These are phyloP conservation scores for Daldinia sp. DNA, from an alignment of 2,329 filamentous ascomycete genomes.

Conservation along the genomic window DNA sequence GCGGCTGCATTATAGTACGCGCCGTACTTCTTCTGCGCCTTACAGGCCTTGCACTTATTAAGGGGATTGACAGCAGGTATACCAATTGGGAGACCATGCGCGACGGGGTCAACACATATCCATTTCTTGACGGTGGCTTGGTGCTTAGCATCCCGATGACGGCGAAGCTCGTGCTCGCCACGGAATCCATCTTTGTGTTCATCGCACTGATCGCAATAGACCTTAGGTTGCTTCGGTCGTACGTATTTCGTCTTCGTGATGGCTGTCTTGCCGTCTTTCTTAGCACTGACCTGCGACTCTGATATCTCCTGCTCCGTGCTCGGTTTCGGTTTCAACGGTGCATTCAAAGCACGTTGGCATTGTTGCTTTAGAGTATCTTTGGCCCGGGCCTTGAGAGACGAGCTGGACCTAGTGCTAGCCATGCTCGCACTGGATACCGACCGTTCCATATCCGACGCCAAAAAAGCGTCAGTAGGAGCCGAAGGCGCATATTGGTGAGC, in stretches of 20 bases:
- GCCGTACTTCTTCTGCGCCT: constrained; percentile 80
- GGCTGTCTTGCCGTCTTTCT: constrained; percentile 59
- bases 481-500: constrained; percentile 51
- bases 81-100: constrained; percentile 55
- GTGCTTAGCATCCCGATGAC: constrained; percentile 77
- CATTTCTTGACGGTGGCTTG: constrained; percentile 65
- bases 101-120: constrained; percentile 67
- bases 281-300: constrained; percentile 43
- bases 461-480: constrained; percentile 49
- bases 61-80: constrained; percentile 73
- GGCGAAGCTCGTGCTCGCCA: constrained; percentile 83
- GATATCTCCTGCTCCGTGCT: constrained; percentile 48
- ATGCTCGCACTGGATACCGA: constrained; percentile 60
- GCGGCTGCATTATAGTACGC: constrained; percentile 96
- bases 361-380: constrained; percentile 63
- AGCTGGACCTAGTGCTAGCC: constrained; percentile 59
- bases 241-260: constrained; percentile 61
- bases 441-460: constrained; percentile 59
- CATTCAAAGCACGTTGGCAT: constrained; percentile 57
- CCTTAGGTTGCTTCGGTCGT: constrained; percentile 77
- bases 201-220: constrained; percentile 76
- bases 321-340: constrained; percentile 61
- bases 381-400: constrained; percentile 60
- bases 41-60: constrained; percentile 85
- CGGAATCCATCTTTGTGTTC: constrained; percentile 84